Percentiles rank a stretch among this genome's conserved stretches.
These are phyloP conservation scores for Cystofilobasidium ferigula DNA, from an alignment of 768 basidiomycete genomes.

Conservation along the genomic window DNA sequence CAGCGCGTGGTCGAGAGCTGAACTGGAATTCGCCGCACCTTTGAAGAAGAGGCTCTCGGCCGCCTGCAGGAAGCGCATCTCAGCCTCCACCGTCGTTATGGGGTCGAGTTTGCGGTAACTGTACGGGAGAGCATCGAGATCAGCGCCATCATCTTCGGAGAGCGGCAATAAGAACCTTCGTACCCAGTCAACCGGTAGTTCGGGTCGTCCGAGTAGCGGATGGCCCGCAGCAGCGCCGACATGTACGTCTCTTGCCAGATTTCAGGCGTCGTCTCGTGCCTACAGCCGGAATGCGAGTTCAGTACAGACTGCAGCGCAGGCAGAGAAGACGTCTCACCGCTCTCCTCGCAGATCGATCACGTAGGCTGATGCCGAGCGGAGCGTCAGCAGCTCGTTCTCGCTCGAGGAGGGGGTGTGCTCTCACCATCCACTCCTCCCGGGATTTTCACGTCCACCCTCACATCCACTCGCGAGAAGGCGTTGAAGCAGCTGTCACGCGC, in stretches of 20 bases:
- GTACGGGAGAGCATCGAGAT: no score
- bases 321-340: constrained; percentile 47
- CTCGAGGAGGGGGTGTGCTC: neutral
- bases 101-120: constrained; percentile 74
- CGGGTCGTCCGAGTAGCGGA: constrained; percentile 91
- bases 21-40: constrained; percentile 43
- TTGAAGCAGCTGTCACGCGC: constrained; percentile 67
- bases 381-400: constrained; percentile 4
- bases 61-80: constrained; percentile 78
- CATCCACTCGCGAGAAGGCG: constrained; percentile 91
- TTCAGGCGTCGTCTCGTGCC: constrained; percentile 79
- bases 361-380: constrained; percentile 44
- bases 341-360: constrained; percentile 89
- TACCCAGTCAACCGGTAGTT: constrained; percentile 84
- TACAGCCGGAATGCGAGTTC: constrained; percentile 33
- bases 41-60: constrained; percentile 80
- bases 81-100: constrained; percentile 76
- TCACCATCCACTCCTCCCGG: constrained; percentile 78
- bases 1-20: neutral
- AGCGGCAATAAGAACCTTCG: neutral
- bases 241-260: constrained; percentile 98
- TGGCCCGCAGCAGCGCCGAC: constrained; percentile 78
- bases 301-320: neutral
- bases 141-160: no score
- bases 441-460: constrained; percentile 95